Conservation (phyloP, 495 filamentous ascomycete genomes). For the Penicillium ochrochloron region DNA sequence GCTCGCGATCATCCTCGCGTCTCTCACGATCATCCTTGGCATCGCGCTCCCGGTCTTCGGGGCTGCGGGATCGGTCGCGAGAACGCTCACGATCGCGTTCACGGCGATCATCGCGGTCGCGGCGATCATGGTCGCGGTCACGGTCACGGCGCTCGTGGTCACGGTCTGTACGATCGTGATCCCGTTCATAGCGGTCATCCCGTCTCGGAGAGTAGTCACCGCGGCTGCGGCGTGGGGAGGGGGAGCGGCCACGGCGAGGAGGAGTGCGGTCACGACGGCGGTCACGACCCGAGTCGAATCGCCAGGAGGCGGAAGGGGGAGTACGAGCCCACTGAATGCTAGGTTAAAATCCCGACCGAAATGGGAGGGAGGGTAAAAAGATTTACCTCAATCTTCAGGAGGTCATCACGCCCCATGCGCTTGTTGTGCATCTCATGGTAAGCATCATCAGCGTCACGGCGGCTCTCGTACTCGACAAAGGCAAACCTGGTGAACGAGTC, state of each 20-base stretch:
- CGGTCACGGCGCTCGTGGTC: constrained; percentile 67
- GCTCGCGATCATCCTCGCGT: constrained; percentile 71
- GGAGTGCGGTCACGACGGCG: constrained; percentile 76
- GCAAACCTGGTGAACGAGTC: constrained; percentile 71
- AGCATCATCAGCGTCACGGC: constrained; percentile 97
- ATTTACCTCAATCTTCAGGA: constrained; percentile 95
- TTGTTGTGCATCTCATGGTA: constrained; percentile 99
- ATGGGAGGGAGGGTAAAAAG: not conserved
- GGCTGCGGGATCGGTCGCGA: constrained; percentile 57
- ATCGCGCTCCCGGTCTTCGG: constrained; percentile 70
- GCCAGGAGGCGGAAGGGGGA: constrained; percentile 97
- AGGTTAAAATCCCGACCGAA: not conserved
- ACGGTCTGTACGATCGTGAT: constrained; percentile 67
- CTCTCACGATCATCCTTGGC: constrained; percentile 67
- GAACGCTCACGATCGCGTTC: constrained; percentile 69
- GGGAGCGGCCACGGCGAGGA: constrained; percentile 74
- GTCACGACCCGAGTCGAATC: constrained; percentile 89
- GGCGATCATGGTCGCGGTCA: constrained; percentile 77
- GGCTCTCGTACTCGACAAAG: constrained; percentile 99
- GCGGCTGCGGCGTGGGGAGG: constrained; percentile 76
- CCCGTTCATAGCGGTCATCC: constrained; percentile 84
- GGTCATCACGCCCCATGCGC: constrained; percentile 92
- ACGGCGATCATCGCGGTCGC: constrained; percentile 66
- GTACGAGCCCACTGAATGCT: constrained; percentile 88
- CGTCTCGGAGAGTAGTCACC: constrained; percentile 89